phyloP scores from a whole-genome alignment of 306 rosid genomes.

The Acmispon strigosus region DNA sequence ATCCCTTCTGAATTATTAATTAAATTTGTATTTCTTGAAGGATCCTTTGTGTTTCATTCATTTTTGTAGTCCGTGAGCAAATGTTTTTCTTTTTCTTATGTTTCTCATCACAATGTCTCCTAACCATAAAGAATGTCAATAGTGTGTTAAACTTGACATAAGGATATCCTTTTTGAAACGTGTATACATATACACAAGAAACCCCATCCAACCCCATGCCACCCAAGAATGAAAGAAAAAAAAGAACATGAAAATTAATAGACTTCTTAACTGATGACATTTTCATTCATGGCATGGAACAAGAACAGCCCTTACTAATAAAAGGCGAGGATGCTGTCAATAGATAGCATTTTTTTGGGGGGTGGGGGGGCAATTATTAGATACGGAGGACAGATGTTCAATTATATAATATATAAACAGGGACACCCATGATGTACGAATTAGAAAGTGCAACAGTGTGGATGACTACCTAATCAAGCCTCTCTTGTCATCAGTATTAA shows the following conservation, averaged over 20 bases:
- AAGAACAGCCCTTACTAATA: neutral
- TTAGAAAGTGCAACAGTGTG: neutral
- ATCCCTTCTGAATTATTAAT: neutral
- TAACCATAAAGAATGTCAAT: neutral
- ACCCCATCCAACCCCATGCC: neutral
- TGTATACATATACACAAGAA: too few species aligned
- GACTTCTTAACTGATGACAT: neutral
- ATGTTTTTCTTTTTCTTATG: too few species aligned
- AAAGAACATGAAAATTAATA: neutral
- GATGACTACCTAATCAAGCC: conserved; percentile 66
- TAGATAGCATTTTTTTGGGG: neutral
- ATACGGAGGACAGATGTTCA: neutral
- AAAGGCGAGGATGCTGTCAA: neutral
- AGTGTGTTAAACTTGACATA: neutral
- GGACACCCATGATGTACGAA: neutral
- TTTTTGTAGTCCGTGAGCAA: neutral
- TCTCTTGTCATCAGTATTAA: conserved; percentile 63
- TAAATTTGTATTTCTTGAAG: neutral
- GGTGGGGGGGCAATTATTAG: neutral
- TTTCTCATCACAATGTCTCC: neutral
- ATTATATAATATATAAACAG: neutral
- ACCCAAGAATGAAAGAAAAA: too few species aligned
- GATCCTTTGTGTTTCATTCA: neutral
- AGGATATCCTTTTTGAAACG: neutral
- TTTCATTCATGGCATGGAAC: neutral